A percentile compares a stretch with the other conserved stretches of the same genome.
These are phyloP conservation scores for Fistulinella staudtii DNA, from an alignment of 1,284 basidiomycete species.

Conservation along the genomic window DNA sequence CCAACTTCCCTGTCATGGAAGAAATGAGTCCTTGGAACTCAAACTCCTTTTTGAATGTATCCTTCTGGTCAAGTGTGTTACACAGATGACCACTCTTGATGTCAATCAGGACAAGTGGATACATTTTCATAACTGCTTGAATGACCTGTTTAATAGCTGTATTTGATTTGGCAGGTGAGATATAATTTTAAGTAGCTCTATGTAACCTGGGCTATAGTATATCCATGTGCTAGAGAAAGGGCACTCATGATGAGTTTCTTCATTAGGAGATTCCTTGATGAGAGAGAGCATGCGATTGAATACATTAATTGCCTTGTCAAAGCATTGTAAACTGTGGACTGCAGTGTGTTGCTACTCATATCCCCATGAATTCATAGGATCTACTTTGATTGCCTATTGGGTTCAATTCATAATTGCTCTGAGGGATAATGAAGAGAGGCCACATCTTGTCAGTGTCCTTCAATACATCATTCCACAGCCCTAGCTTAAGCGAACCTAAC, in stretches of 20 bases:
- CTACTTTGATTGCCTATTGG: neutral
- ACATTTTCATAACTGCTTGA: neutral
- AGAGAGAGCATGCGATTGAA: slow-evolving; percentile 1
- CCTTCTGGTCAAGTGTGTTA: neutral
- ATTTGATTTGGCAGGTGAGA: neutral
- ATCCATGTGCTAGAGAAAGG: no score
- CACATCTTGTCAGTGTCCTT: no score
- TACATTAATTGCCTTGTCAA: slow-evolving; percentile 4
- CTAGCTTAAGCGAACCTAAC: no score
- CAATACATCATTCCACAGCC: no score
- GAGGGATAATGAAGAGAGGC: no score
- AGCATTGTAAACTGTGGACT: neutral
- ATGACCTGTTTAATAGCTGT: neutral
- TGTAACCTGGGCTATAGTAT: neutral
- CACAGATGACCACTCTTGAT: neutral
- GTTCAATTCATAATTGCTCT: neutral
- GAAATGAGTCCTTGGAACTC: slow-evolving; percentile 1
- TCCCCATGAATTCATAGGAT: neutral
- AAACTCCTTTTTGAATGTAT: slow-evolving; percentile 3
- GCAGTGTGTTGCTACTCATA: slow-evolving; percentile 2
- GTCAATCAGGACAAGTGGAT: neutral
- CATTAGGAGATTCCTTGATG: neutral
- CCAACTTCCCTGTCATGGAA: neutral
- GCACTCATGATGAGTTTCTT: neutral
- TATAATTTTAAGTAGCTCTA: neutral